Conservation (phyloP, 2,329 filamentous ascomycete species). For the Pseudodiploospora longispora region DNA sequence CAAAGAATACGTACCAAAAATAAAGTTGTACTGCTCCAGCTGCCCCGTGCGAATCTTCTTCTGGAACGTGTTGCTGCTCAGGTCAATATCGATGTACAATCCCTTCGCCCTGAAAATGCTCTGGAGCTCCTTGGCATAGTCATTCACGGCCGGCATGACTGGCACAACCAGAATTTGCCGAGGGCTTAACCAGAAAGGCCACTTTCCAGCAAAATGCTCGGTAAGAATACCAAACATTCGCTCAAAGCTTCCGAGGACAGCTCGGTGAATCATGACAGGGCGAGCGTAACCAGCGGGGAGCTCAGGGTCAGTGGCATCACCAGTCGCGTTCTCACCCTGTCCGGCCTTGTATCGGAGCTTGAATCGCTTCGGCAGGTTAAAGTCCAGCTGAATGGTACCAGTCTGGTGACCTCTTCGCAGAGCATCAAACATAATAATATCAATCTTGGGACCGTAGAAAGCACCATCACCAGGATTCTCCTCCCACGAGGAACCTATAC, state of each 20-base stretch:
- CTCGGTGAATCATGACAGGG: conserved; percentile 81
- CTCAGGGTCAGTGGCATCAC: conserved; percentile 37
- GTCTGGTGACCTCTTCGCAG: conserved; percentile 56
- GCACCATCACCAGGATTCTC: conserved; percentile 92
- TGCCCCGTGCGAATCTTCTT: conserved; percentile 85
- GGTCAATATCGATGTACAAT: conserved; percentile 56
- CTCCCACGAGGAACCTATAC: conserved; percentile 65
- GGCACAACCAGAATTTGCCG: conserved; percentile 56
- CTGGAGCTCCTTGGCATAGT: conserved; percentile 70
- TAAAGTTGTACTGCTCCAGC: conserved; percentile 75
- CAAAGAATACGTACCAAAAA: conserved; percentile 51
- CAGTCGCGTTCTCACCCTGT: conserved; percentile 33
- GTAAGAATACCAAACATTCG: conserved; percentile 65
- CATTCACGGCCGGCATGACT: conserved; percentile 69
- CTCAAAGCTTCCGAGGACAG: conserved; percentile 65
- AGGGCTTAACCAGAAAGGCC: conserved; percentile 85
- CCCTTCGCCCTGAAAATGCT: conserved; percentile 56
- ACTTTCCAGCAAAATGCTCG: conserved; percentile 80
- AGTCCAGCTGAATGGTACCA: conserved; percentile 89
- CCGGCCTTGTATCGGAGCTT: conserved; percentile 43
- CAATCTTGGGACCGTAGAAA: conserved; percentile 98
- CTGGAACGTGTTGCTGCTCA: conserved; percentile 68
- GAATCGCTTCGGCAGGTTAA: conserved; percentile 54
- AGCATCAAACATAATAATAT: conserved; percentile 88
- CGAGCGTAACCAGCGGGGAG: conserved; percentile 64